These are phyloP conservation scores for Blastomyces silverae DNA, from an alignment of 2,329 filamentous ascomycete genomes.

Conservation along the genomic window DNA sequence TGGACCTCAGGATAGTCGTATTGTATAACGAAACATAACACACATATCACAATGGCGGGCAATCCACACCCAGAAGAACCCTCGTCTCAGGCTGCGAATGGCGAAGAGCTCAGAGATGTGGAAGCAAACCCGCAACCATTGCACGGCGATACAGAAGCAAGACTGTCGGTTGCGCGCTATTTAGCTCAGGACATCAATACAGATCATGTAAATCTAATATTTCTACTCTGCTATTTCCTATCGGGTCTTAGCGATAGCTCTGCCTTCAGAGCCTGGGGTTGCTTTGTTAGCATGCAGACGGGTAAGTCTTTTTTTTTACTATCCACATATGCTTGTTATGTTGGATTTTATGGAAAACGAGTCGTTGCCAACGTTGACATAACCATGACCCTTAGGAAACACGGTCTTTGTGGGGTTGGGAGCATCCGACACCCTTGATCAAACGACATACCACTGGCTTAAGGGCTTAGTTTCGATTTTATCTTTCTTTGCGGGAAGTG, in stretches of 20 bases:
- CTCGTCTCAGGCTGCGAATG: neutral
- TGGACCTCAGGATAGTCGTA: neutral
- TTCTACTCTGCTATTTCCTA: slow-evolving; percentile 35
- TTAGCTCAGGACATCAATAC: slow-evolving; percentile 23
- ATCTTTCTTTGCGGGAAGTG: slow-evolving; percentile 39
- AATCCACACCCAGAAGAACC: neutral
- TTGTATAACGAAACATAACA: neutral
- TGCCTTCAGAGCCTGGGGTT: slow-evolving; percentile 44
- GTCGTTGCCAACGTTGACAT: neutral
- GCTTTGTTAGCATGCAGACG: slow-evolving; percentile 45
- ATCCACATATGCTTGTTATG: neutral
- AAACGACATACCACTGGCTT: slow-evolving; percentile 39
- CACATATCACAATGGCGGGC: neutral
- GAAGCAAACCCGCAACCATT: slow-evolving; percentile 1
- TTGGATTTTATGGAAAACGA: neutral
- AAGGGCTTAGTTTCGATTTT: slow-evolving; percentile 41
- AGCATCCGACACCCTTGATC: slow-evolving; percentile 35
- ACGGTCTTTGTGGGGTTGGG: slow-evolving; percentile 44
- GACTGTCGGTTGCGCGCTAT: slow-evolving; percentile 3
- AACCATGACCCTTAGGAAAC: slow-evolving; percentile 32
- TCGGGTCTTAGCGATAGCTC: slow-evolving; percentile 43
- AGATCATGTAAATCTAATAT: slow-evolving; percentile 35
- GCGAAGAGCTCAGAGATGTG: slow-evolving; percentile 6
- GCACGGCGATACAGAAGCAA: neutral
- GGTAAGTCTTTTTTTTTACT: slow-evolving; percentile 28